Evolutionary conservation across 164 flowering plant species (phyloP).

Genomic region (Kalanchoe fedtschenkoi): DNA sequence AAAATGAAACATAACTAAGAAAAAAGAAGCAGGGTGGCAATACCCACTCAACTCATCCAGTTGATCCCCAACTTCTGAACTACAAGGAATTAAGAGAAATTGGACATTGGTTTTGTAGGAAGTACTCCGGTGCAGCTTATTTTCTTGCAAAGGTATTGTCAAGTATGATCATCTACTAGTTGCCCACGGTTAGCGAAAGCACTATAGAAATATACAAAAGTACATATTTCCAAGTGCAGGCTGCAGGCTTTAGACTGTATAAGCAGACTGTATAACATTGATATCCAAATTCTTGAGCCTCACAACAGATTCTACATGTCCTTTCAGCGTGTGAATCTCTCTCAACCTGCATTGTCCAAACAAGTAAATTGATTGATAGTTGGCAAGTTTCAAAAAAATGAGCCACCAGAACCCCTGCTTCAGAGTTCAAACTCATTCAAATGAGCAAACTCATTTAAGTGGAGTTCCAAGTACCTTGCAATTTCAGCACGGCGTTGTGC

Average conservation of each 20-base stretch:
- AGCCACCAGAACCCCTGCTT: background rate
- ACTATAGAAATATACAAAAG: too few relatives aligned
- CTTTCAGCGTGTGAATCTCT: conserved; percentile 56
- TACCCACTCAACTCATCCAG: too few relatives aligned
- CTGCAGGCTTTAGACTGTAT: conserved; percentile 46
- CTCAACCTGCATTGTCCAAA: conserved; percentile 47
- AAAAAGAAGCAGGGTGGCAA: too few relatives aligned
- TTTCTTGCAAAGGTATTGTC: too few relatives aligned
- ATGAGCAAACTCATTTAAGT: background rate
- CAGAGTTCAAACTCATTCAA: background rate
- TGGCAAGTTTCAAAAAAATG: background rate
- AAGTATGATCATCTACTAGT: too few relatives aligned
- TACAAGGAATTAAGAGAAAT: too few relatives aligned
- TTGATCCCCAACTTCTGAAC: too few relatives aligned
- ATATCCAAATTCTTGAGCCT: conserved; percentile 62
- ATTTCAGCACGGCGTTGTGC: conserved; percentile 85
- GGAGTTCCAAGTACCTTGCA: conserved; percentile 42
- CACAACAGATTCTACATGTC: conserved; percentile 68
- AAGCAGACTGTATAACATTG: conserved; percentile 41
- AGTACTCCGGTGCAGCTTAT: too few relatives aligned
- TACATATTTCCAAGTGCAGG: too few relatives aligned
- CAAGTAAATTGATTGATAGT: background rate
- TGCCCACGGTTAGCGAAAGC: too few relatives aligned
- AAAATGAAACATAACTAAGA: too few relatives aligned
- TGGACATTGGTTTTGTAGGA: too few relatives aligned